A percentile compares a stretch with the other conserved stretches of the same genome.
Conservation (phyloP, 2,329 filamentous ascomycete genomes). For the Aspergillus uvarum region DNA sequence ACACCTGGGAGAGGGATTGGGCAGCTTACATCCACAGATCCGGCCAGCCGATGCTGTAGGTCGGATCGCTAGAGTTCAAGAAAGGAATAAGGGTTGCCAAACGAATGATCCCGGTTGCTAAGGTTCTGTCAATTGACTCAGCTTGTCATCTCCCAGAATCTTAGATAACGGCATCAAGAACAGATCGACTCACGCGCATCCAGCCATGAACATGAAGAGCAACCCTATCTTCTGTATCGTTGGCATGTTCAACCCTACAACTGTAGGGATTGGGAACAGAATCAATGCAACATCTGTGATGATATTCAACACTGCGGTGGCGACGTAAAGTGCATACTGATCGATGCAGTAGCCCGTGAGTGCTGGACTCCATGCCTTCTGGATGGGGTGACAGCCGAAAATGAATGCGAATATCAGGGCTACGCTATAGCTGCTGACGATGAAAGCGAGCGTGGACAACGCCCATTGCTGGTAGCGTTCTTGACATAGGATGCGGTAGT, state of each 20-base stretch:
- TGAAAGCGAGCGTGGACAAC: not conserved
- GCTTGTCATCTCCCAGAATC: no score
- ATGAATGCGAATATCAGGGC: not conserved
- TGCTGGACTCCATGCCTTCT: not conserved
- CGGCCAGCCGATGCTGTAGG: constrained; percentile 14
- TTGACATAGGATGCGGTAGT: not conserved
- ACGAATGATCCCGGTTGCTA: constrained; percentile 24
- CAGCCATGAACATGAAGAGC: constrained; percentile 22
- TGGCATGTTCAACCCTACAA: constrained; percentile 22
- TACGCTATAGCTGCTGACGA: not conserved
- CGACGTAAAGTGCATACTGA: constrained; percentile 14
- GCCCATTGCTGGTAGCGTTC: constrained; percentile 1
- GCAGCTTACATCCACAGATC: constrained; percentile 20
- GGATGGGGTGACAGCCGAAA: constrained; percentile 1
- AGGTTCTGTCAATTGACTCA: constrained; percentile 14
- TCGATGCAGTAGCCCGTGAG: not conserved
- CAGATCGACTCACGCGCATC: constrained; percentile 23
- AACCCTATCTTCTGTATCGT: constrained; percentile 22
- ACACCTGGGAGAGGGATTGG: not conserved
- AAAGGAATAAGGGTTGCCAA: constrained; percentile 18
- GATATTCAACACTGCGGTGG: constrained; percentile 22
- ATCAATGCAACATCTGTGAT: constrained; percentile 23
- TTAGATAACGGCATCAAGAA: no score
- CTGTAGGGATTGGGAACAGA: constrained; percentile 21
- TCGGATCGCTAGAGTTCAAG: constrained; percentile 13